Percentiles rank a stretch among this genome's conserved stretches.
Conservation (phyloP, 2,329 filamentous ascomycete genomes). For the Phaeosphaeriaceae sp. region DNA sequence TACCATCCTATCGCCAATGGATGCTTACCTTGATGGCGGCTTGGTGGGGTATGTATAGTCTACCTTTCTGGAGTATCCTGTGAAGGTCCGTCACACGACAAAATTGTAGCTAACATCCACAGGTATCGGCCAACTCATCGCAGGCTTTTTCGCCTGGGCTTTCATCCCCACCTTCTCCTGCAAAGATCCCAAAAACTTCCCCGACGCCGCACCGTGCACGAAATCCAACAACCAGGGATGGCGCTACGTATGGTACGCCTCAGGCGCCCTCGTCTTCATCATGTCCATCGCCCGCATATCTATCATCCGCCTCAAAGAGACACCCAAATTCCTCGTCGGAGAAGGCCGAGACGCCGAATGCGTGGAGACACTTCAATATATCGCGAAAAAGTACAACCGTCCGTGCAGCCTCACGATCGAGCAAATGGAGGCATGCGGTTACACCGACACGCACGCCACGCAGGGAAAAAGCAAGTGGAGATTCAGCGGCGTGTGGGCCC, state of each 20-base stretch:
- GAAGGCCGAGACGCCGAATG: conserved; percentile 61
- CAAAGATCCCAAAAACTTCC: conserved; percentile 35
- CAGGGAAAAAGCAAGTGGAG: conserved; percentile 44
- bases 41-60: conserved; percentile 55
- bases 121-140: conserved; percentile 58
- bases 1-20: conserved; percentile 63
- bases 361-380: conserved; percentile 56
- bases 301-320: conserved; percentile 61
- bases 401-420: conserved; percentile 60
- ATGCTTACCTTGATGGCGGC: conserved; percentile 67
- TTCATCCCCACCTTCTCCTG: conserved; percentile 61
- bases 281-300: conserved; percentile 61
- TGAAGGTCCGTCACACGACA: too few species aligned
- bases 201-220: conserved; percentile 54
- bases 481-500: conserved; percentile 53
- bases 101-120: too few species aligned
- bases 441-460: conserved; percentile 25
- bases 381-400: conserved; percentile 61
- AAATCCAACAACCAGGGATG: conserved; percentile 62
- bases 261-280: conserved; percentile 60
- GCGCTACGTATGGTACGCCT: conserved; percentile 63
- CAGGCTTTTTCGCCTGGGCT: conserved; percentile 62
- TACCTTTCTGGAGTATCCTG: neutral
- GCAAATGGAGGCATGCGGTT: conserved; percentile 55
- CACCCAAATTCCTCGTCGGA: conserved; percentile 63